Evolutionary conservation across 148 eudicot genomes (phyloP).

Genomic region (Cornus kousa): DNA sequence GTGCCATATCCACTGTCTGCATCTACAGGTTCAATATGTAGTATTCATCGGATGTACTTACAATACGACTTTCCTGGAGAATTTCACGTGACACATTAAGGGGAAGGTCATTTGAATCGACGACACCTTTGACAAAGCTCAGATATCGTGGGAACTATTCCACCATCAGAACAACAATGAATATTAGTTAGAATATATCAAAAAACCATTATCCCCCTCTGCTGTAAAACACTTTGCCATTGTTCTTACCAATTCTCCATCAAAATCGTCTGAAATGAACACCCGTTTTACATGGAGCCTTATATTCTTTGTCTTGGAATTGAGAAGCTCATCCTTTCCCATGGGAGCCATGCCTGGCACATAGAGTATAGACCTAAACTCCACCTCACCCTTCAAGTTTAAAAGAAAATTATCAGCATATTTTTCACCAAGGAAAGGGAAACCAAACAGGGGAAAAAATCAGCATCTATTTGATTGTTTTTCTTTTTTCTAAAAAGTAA

Average conservation of each 20-base stretch:
- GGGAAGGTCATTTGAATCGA: constrained; percentile 95
- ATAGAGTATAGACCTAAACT: constrained; percentile 81
- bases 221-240: background rate
- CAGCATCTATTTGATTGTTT: too few relatives aligned
- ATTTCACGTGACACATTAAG: constrained; percentile 97
- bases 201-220: background rate
- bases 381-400: constrained; percentile 85
- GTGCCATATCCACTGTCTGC: background rate
- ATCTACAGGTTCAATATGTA: background rate
- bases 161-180: constrained; percentile 3
- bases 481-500: too few relatives aligned
- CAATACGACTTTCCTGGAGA: constrained; percentile 96
- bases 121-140: constrained; percentile 94
- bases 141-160: constrained; percentile 84
- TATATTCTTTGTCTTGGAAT: constrained; percentile 87
- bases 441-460: too few relatives aligned
- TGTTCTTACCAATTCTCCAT: constrained; percentile 84
- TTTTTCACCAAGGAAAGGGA: background rate
- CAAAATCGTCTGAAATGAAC: constrained; percentile 97
- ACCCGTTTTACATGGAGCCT: constrained; percentile 92
- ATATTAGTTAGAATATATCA: background rate
- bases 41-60: constrained; percentile 36
- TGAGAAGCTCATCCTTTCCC: constrained; percentile 70
- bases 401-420: background rate
- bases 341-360: constrained; percentile 77